Percentiles rank a stretch among this genome's conserved stretches.
phyloP scores from a whole-genome alignment of 495 filamentous ascomycete species.

The Hapsidospora chrysogenum region DNA sequence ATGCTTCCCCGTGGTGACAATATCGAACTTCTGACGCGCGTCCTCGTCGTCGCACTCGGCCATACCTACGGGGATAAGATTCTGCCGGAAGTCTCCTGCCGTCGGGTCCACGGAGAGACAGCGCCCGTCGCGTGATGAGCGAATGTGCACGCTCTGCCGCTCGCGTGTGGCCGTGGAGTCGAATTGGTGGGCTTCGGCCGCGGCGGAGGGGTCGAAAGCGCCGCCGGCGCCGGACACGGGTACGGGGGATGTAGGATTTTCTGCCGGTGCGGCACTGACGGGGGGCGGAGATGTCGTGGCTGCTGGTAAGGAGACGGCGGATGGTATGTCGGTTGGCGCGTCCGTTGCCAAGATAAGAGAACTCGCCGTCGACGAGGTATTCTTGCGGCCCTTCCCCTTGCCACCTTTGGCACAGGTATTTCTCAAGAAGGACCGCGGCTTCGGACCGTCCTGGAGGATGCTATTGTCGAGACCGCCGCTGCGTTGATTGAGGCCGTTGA shows the following conservation, averaged over 20 bases:
- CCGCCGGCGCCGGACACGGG: slow-evolving; percentile 34
- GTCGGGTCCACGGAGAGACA: slow-evolving; percentile 36
- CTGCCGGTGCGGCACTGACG: no score
- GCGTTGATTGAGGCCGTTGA: no score
- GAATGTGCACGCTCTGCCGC: slow-evolving; percentile 27
- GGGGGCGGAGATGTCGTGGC: slow-evolving; percentile 5
- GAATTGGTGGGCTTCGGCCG: slow-evolving; percentile 25
- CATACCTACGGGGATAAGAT: slow-evolving; percentile 31
- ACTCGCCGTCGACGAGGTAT: slow-evolving; percentile 1
- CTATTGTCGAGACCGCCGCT: no score
- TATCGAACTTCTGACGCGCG: slow-evolving; percentile 35
- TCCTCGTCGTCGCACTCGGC: slow-evolving; percentile 26
- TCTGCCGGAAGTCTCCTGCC: slow-evolving; percentile 37
- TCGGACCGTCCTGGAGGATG: no score
- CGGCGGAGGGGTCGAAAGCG: slow-evolving; percentile 27
- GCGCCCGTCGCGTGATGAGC: slow-evolving; percentile 28
- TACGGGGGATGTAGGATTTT: slow-evolving; percentile 28
- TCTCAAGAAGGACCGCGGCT: no score
- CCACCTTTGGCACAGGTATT: no score
- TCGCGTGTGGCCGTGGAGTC: slow-evolving; percentile 30
- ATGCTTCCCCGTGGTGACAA: slow-evolving; percentile 34
- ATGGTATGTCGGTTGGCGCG: slow-evolving; percentile 1
- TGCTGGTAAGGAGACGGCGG: slow-evolving; percentile 8
- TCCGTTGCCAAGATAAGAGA: neutral
- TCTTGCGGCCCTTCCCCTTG: no score